Conservation (phyloP, 2,329 filamentous ascomycete species). For the Sphaerulina vaccinii region DNA sequence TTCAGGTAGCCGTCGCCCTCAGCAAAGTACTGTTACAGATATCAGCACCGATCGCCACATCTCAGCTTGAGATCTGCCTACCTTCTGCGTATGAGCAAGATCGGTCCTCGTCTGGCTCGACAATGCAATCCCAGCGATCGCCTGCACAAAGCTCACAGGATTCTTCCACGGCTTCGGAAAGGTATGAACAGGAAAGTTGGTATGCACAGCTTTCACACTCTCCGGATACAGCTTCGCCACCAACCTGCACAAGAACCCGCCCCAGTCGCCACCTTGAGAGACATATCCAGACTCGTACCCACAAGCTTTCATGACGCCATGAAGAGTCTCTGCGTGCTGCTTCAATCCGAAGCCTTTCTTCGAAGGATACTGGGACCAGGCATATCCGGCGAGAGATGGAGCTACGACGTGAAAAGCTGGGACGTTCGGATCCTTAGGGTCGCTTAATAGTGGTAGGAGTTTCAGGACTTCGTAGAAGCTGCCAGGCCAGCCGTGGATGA, state of each 20-base stretch:
- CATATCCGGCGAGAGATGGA: conserved; percentile 48
- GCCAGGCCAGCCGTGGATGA: conserved; percentile 68
- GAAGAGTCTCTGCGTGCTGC: conserved; percentile 39
- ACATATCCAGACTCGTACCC: conserved; percentile 59
- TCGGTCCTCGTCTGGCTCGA: neutral
- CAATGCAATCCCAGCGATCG: conserved; percentile 3
- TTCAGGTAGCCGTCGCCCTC: conserved; percentile 12
- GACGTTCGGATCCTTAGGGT: conserved; percentile 27
- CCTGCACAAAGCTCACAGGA: conserved; percentile 3
- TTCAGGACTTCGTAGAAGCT: conserved; percentile 66
- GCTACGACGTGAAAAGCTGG: conserved; percentile 50
- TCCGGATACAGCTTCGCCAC: conserved; percentile 58
- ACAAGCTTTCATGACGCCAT: conserved; percentile 67
- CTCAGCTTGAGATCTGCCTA: neutral
- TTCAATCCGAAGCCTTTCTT: conserved; percentile 27
- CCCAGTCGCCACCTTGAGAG: conserved; percentile 68
- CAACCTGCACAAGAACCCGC: conserved; percentile 61
- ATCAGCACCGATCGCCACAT: neutral
- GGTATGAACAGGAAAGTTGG: conserved; percentile 50
- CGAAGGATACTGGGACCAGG: conserved; percentile 40
- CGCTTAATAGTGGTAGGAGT: conserved; percentile 52
- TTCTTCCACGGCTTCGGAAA: conserved; percentile 14
- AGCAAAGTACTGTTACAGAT: conserved; percentile 2
- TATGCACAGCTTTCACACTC: conserved; percentile 57
- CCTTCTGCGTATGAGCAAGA: conserved; percentile 11